These are phyloP conservation scores for Dipteronia sinensis DNA, from an alignment of 345 rosid species.

Conservation along the genomic window DNA sequence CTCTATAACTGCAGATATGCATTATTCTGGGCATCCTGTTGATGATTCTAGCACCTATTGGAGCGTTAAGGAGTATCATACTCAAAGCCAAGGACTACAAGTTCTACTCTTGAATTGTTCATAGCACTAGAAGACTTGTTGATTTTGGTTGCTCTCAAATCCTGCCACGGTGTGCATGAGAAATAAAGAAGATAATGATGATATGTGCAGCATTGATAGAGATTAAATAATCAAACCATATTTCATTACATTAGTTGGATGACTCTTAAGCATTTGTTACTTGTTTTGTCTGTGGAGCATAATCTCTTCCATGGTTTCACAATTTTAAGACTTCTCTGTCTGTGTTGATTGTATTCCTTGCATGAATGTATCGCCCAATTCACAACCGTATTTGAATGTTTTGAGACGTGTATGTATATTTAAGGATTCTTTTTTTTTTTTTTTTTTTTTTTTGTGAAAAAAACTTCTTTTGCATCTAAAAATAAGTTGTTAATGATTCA, in stretches of 20 bases:
- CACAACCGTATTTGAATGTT: not conserved
- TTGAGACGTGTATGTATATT: not conserved
- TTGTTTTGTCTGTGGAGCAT: not conserved
- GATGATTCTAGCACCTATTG: conserved; percentile 76
- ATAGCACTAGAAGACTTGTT: not conserved
- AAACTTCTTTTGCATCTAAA: not conserved
- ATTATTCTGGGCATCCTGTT: conserved; percentile 57
- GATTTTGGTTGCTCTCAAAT: not conserved
- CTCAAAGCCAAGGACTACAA: conserved; percentile 50
- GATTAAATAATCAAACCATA: not conserved
- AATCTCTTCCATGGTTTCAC: not conserved
- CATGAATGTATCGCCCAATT: not conserved
- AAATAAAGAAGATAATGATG: not conserved
- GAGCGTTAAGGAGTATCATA: conserved; percentile 75
- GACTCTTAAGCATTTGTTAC: not conserved
- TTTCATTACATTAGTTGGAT: not conserved
- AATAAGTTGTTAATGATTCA: no score
- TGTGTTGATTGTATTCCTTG: not conserved
- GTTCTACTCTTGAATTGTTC: conserved; percentile 54
- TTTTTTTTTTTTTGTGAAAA: not conserved
- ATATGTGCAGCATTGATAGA: not conserved
- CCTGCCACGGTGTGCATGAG: not conserved
- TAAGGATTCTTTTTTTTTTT: not conserved
- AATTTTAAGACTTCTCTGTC: not conserved
- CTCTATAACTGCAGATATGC: conserved; percentile 55